Evolutionary conservation across 1,139 yeast species (phyloP), one percentile per base, ranked within the genome.

Genomic region (Candida anutae): DNA sequence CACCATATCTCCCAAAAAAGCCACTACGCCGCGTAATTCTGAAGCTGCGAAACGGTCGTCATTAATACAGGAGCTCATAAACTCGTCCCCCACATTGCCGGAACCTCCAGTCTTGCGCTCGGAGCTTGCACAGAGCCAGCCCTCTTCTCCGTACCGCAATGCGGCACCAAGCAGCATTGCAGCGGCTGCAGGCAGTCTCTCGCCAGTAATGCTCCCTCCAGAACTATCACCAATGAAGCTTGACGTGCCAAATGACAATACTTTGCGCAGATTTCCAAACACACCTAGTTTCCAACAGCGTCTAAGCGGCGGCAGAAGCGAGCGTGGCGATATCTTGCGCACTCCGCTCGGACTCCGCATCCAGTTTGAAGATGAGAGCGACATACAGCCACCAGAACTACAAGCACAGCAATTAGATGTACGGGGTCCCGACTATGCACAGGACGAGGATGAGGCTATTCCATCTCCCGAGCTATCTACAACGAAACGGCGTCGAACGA

Each of bases 31-130:
- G 2, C 37, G 28, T 30, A 33, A 39, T 28, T 29, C 35, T 23
- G 38, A 41, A 41, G 34, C 46, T 38, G n/a, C n/a, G n/a, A n/a
- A n/a, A n/a, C 46, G 72, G 28, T 60, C 70, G 5, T 56, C 69
- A 15, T 46, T 63, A 39, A 62, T 68, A 12, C 63, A 62, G 30
- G 55, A 58, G 27, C 55, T 61, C 25, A 47, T 62, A 27, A 64
- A 68, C 33, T 69, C 75, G 0, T 69, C 75, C 2, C 76, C 77
- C 1, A 66, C 72, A 8, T 56, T 68, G 17, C 73, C 73, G 0
- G 64, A 62, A 32, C 67, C 70, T 3, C 71, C 71, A 2, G 50
- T 59, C 5, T 44, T 64, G 15, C 45, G 52, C 25, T 62, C 69
- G 2, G 69, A 62, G 25, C 33, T 41, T 16, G 43, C 41, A 2